Base-by-base conservation (phyloP, 2,329 filamentous ascomycete species). In the Scytalidium lignicola region DNA sequence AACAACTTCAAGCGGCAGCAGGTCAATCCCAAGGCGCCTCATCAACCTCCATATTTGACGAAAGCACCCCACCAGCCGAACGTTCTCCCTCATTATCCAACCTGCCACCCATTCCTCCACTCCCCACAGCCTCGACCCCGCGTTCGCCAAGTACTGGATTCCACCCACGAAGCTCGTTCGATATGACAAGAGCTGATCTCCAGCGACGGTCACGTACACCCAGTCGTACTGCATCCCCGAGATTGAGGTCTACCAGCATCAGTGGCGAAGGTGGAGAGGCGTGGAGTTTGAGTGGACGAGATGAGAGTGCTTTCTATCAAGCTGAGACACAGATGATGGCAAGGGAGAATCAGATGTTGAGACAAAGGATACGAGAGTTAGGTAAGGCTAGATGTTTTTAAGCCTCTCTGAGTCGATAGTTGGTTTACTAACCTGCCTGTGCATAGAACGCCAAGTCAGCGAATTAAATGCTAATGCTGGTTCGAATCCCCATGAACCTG, bases 281-380 rank as follows among this genome's bases (percentile, higher is more conserved):
- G 23, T 81, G 76, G 70, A 67, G 77, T 43, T 73, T 86, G 1
- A 79, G 78, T n/a, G 79, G 78, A 7, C 74, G 86, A 17, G 87
- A 90, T 59, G 87, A 91, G 64, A 83, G 78, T 55, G 83, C 85
- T 1, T 90, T 90, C 64, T 91, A 91, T 60, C 86, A 90, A 65
- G 87, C 87, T 3, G 88, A 92, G 68, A 89, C 86, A 1, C 85
- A 89, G 67, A 90, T 82, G 69, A 68, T 92, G 59, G 78, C 83
- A 19, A 75, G 88, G 21, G 88, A 91, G 70, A 92, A 91, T 58
- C 87, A 91, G 67, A 90, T 92, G 87, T 71, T 92, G 46, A 82
- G 85, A 53, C 77, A 84, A 63, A 76, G 88, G 44, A 87, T 90
- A 51, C 76, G 84, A 29, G 86, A 90, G 60, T 70, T 90, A 13